These are phyloP conservation scores for Backusella macrospora DNA, from an alignment of 192 early-diverging fungal species.

Conservation along the genomic window DNA sequence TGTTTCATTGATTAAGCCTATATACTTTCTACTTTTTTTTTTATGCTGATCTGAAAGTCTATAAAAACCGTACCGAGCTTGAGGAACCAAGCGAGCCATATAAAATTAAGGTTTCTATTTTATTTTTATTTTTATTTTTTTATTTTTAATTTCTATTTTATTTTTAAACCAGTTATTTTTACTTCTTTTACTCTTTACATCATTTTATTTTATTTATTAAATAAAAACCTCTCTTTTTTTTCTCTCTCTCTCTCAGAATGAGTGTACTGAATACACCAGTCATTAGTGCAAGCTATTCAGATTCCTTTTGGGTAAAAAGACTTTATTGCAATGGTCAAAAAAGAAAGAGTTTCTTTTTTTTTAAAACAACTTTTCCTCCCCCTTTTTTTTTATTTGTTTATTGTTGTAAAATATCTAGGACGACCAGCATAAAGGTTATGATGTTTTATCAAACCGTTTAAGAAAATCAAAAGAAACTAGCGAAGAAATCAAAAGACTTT, in stretches of 20 bases:
- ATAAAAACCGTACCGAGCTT: background rate
- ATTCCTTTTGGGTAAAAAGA: conserved; percentile 38
- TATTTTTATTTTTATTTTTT: background rate
- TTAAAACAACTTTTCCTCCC: background rate
- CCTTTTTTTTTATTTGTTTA: background rate
- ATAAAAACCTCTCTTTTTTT: background rate
- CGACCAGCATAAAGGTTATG: conserved; percentile 67
- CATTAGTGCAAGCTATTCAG: conserved; percentile 19
- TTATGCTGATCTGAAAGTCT: no score
- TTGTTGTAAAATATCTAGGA: conserved; percentile 39
- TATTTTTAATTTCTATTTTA: background rate
- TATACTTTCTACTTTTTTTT: no score
- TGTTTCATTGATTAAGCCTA: no score
- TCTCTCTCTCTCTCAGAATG: background rate
- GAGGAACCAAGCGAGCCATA: background rate
- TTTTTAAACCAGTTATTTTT: background rate
- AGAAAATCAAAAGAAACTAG: conserved; percentile 74
- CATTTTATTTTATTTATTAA: background rate
- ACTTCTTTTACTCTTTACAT: background rate
- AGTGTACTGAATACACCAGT: conserved; percentile 14
- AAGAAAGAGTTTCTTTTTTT: background rate
- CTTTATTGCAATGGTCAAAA: background rate
- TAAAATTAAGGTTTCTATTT: no score
- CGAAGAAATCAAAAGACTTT: conserved; percentile 65
- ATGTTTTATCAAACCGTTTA: conserved; percentile 62